These are phyloP conservation scores for Colletotrichum theobromicola DNA, from an alignment of 2,329 filamentous ascomycete genomes.

Conservation along the genomic window DNA sequence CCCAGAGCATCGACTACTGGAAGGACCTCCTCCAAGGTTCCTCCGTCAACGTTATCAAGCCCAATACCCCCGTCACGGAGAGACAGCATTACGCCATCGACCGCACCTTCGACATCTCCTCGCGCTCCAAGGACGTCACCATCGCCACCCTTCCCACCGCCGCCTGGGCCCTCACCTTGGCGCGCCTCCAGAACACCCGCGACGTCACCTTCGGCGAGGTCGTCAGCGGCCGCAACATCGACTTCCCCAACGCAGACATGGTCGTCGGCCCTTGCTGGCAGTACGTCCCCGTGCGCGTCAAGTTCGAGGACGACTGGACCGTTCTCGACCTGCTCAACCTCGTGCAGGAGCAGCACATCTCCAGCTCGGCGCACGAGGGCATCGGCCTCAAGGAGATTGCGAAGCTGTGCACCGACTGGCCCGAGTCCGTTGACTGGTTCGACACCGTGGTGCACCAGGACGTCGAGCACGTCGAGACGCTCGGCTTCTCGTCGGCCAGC, in stretches of 20 bases:
- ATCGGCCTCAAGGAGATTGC: conserved; percentile 61
- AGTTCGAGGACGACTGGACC: conserved; percentile 56
- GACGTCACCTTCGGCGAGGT: conserved; percentile 73
- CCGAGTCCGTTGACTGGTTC: conserved; percentile 46
- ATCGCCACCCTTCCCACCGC: conserved; percentile 70
- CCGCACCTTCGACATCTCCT: conserved; percentile 48
- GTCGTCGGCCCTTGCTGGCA: conserved; percentile 72
- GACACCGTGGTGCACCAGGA: conserved; percentile 65
- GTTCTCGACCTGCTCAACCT: conserved; percentile 55
- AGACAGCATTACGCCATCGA: conserved; percentile 47
- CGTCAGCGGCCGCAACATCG: conserved; percentile 67
- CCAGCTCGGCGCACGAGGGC: conserved; percentile 59
- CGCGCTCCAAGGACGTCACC: conserved; percentile 60
- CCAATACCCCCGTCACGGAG: conserved; percentile 38
- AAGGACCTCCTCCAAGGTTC: conserved; percentile 61
- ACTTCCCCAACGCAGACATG: conserved; percentile 57
- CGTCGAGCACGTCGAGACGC: conserved; percentile 64
- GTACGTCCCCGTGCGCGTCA: conserved; percentile 67
- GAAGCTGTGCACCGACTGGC: conserved; percentile 51
- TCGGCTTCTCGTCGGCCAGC: conserved; percentile 42
- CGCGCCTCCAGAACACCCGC: conserved; percentile 52
- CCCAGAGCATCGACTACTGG: conserved; percentile 66
- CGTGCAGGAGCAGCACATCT: conserved; percentile 63
- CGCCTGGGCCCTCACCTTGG: conserved; percentile 68
- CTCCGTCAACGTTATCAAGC: conserved; percentile 47